Evolutionary conservation across 2,329 filamentous ascomycete species (phyloP).

Genomic region (Neurospora sp.): DNA sequence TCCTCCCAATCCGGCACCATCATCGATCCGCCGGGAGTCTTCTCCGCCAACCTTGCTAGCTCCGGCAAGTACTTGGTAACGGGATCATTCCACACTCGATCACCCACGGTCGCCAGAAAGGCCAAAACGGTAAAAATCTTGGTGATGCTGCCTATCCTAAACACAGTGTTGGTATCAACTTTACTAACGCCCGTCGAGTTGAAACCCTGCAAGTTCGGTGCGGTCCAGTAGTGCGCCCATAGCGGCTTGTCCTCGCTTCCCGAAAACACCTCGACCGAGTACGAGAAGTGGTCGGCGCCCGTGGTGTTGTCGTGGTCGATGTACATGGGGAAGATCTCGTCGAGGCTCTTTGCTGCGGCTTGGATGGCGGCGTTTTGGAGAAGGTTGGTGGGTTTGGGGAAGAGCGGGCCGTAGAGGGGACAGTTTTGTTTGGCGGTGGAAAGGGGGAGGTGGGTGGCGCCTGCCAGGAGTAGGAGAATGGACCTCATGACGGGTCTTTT

Average conservation of each 20-base stretch:
- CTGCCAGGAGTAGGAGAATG: neutral
- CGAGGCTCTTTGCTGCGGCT: conserved; percentile 14
- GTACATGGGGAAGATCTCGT: conserved; percentile 17
- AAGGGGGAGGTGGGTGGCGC: neutral
- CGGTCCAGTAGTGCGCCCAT: conserved; percentile 20
- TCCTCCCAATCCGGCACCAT: conserved; percentile 14
- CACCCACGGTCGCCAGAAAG: conserved; percentile 25
- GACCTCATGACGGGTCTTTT: neutral
- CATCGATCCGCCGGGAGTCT: conserved; percentile 3
- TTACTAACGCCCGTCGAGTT: conserved; percentile 21
- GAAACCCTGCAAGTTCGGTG: conserved; percentile 18
- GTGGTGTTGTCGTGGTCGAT: conserved; percentile 22
- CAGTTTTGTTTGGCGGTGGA: conserved; percentile 20
- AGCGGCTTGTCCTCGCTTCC: conserved; percentile 18
- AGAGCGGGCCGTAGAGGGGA: conserved; percentile 23
- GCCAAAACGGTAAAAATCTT: conserved; percentile 28
- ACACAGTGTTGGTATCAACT: conserved; percentile 29
- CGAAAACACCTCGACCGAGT: conserved; percentile 24
- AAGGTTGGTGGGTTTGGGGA: conserved; percentile 21
- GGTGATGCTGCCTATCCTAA: conserved; percentile 28
- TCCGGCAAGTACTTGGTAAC: conserved; percentile 30
- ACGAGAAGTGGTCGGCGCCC: conserved; percentile 21
- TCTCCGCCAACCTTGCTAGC: conserved; percentile 18
- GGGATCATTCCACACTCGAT: conserved; percentile 26
- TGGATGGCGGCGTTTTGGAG: conserved; percentile 12